phyloP scores from a whole-genome alignment of 495 filamentous ascomycete species.

The Trichoderma orchidacearum region DNA sequence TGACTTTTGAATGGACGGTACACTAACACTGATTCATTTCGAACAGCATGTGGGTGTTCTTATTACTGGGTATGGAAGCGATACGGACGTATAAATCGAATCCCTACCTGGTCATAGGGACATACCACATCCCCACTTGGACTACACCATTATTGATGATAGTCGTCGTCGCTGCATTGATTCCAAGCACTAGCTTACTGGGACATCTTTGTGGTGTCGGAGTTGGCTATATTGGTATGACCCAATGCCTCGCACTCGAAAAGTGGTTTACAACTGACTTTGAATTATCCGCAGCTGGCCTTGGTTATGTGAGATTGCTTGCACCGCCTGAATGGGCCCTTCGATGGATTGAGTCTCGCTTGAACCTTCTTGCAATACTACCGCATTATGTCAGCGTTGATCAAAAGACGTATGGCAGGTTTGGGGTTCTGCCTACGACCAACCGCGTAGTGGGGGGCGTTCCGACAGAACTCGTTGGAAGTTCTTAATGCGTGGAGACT shows the following conservation, averaged over 20 bases:
- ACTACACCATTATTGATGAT: conserved; percentile 67
- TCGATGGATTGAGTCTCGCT: conserved; percentile 69
- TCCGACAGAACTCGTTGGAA: not conserved
- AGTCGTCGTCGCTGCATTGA: conserved; percentile 53
- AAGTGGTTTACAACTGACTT: not conserved
- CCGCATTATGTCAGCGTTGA: conserved; percentile 87
- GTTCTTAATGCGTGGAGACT: not conserved
- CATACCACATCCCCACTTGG: conserved; percentile 80
- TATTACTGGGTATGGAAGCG: conserved; percentile 69
- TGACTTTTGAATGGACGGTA: conserved; percentile 2
- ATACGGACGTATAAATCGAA: conserved; percentile 63
- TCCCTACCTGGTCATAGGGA: conserved; percentile 61
- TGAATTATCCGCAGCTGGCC: conserved; percentile 40
- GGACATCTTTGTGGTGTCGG: conserved; percentile 73
- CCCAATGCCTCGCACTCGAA: not conserved
- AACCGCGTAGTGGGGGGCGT: conserved; percentile 18
- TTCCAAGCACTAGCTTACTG: conserved; percentile 69
- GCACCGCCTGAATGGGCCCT: conserved; percentile 71
- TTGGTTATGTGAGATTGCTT: conserved; percentile 74
- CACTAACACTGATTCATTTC: not conserved
- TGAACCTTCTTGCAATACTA: conserved; percentile 67
- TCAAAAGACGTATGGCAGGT: conserved; percentile 92
- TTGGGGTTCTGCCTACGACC: conserved; percentile 66
- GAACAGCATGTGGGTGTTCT: conserved; percentile 75
- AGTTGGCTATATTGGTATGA: conserved; percentile 76